These are phyloP conservation scores for Panaeolus papilionaceus DNA, from an alignment of 768 basidiomycete species.

Conservation along the genomic window DNA sequence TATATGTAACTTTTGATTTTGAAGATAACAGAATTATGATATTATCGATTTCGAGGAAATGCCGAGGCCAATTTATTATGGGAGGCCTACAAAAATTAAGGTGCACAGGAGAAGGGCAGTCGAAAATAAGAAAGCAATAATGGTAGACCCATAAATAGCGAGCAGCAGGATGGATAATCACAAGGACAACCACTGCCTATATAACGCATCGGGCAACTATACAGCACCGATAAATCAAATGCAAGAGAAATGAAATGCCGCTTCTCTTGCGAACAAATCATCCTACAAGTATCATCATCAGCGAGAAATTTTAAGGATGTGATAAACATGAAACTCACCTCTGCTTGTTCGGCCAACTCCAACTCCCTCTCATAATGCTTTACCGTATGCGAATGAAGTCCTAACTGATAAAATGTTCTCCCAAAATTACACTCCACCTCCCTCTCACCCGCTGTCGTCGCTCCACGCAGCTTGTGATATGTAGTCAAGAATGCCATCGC, in stretches of 20 bases:
- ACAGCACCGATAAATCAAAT: too few relatives aligned
- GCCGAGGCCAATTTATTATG: too few relatives aligned
- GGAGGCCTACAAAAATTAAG: too few relatives aligned
- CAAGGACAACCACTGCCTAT: too few relatives aligned
- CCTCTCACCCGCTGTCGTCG: too few relatives aligned
- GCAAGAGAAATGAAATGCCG: conserved; percentile 72
- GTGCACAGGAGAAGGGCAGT: conserved; percentile 67
- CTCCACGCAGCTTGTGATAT: too few relatives aligned
- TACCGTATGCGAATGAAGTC: conserved; percentile 80
- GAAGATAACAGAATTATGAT: too few relatives aligned
- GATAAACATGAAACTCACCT: conserved; percentile 33
- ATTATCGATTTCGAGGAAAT: too few relatives aligned
- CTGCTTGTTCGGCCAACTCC: conserved; percentile 56
- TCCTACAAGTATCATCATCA: conserved; percentile 32
- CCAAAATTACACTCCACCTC: conserved; percentile 97
- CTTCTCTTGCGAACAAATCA: conserved; percentile 68
- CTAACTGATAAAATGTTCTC: conserved; percentile 88
- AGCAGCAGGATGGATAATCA: too few relatives aligned
- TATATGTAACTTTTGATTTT: too few relatives aligned
- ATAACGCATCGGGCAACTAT: too few relatives aligned
- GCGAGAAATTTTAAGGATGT: too few relatives aligned
- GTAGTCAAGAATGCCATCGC: conserved; percentile 32
- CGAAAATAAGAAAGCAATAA: conserved; percentile 72
- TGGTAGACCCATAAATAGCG: conserved; percentile 32
- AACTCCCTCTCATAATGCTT: conserved; percentile 86